Evolutionary conservation across 202 grass and related monocot genomes (phyloP), one percentile per base, ranked within the genome.

Genomic region (Saccharum hybrid): DNA sequence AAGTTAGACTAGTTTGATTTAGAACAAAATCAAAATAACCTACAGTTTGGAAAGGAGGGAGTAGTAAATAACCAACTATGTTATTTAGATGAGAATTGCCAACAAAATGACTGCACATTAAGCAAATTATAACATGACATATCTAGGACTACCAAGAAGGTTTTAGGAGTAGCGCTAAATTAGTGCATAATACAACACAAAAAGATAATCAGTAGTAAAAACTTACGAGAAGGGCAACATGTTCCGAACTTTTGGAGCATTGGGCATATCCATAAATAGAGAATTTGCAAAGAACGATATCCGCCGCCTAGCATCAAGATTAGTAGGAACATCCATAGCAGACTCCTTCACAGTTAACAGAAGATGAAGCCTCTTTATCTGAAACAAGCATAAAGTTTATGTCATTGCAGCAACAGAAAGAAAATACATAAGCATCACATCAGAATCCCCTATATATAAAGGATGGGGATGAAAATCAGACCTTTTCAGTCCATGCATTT

Each of bases 171-270:
- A 57, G 8, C 31, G 8, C 39, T 42, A 40, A 72, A 40, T 71
- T 51, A 40, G 30, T 0, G 10, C 21, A 76, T 21, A 42, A 38
- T 36, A 66, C 3, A 64, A 64, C 65, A 46, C 23, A 10, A 71
- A 77, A 3, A 49, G 28, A 66, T 66, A 82, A 75, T 14, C 14
- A 49, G 23, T 33, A n/a, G 63, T 79, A 71, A 39, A 52, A 74
- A 94, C 93, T 90, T 99, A 99, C 96, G 91, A 99, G 91, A 99
- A 99, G 52, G 96, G 86, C 78, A 96, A 87, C 93, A 99, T 94
- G 37, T 99, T 87, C 69, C 93, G 90, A 71, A 96, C 91, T 99
- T 96, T 89, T 28, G 96, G 93, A 78, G 96, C 93, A 92, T 88
- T 85, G 66, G 96, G 96, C 91, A 99, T 99, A 73, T 92, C 90